Conservation (phyloP, 2,329 filamentous ascomycete genomes). For the Monosporascus sp. region DNA sequence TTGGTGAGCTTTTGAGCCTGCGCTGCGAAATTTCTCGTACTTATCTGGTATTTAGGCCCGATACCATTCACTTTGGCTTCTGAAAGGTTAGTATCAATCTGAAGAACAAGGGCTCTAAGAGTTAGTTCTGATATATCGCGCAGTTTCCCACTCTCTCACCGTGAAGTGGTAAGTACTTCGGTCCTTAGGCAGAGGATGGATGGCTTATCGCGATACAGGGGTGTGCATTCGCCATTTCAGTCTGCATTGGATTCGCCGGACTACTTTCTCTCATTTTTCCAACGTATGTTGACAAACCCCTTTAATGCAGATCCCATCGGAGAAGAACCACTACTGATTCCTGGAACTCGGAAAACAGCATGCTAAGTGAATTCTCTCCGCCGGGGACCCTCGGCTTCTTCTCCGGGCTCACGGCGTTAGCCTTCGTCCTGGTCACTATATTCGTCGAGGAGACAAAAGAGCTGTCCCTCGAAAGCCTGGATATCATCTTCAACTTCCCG, state of each 20-base stretch:
- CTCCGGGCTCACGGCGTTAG: not conserved
- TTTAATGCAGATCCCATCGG: not conserved
- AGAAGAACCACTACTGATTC: not conserved
- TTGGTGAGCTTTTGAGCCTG: slow-evolving; percentile 3
- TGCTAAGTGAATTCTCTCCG: not conserved
- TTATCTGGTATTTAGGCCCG: slow-evolving; percentile 27
- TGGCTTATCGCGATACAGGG: not conserved
- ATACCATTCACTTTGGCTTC: slow-evolving; percentile 43
- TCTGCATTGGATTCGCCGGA: not conserved
- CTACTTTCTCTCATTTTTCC: not conserved
- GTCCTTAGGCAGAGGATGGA: not conserved
- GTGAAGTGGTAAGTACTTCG: not conserved
- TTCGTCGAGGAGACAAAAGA: not conserved
- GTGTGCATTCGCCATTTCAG: not conserved
- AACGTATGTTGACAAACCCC: not conserved
- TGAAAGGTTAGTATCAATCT: slow-evolving; percentile 22
- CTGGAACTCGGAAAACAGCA: not conserved
- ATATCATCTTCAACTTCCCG: not conserved
- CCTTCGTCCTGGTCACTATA: not conserved
- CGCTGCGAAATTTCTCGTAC: not conserved
- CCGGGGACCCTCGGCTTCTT: not conserved
- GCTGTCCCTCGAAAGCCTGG: not conserved
- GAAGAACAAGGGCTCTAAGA: not conserved
- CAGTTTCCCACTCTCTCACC: not conserved
- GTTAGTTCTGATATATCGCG: not conserved